Base-by-base conservation (phyloP, 345 rosid species). In the Camelina laxa region DNA sequence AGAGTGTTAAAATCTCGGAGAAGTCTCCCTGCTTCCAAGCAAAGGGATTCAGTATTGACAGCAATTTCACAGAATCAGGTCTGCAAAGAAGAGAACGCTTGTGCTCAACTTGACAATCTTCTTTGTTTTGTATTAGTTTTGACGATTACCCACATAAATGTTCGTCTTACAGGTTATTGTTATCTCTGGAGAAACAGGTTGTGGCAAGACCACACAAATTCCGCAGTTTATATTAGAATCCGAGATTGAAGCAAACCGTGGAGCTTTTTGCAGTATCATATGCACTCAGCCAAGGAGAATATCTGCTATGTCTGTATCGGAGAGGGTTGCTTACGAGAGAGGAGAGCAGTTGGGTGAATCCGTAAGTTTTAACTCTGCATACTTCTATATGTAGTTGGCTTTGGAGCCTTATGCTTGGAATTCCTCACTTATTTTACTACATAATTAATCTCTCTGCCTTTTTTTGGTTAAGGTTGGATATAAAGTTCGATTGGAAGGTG, bases 131-230 rank as follows among this genome's bases (percentile, higher is more conserved):
- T 27, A 27, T 27, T 27, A 27, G 30, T 27, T 27, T 27, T 1
- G 30, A 27, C 30, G 30, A 27, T 27, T 27, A 27, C 30, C 30
- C 30, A 27, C 30, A 27, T 27, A 4, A 27, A 27, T 27, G 30
- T 27, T 27, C 30, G 30, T 27, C 30, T 27, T 75, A 65, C 87
- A 91, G 98, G 91, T 91, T 70, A 84, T 89, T 72, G 85, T 93
- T 58, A 74, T 93, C 78, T 93, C 96, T 58, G 98, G 97, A 53
- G 94, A 91, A 88, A 93, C 98, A 82, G 98, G 98, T 53, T 93
- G 98, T 69, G 98, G 97, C 76, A 93, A 93, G 86, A 93, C 98
- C 67, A 93, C 97, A n/a, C 97, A 93, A 67, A 82, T 93, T 82
- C 98, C 98, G 67, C 98, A 93, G 79, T 93, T 84, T 76, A 85